Percentiles rank a stretch among this genome's conserved stretches.
phyloP scores from a whole-genome alignment of 768 basidiomycete species.

The Pleurotus platypus region DNA sequence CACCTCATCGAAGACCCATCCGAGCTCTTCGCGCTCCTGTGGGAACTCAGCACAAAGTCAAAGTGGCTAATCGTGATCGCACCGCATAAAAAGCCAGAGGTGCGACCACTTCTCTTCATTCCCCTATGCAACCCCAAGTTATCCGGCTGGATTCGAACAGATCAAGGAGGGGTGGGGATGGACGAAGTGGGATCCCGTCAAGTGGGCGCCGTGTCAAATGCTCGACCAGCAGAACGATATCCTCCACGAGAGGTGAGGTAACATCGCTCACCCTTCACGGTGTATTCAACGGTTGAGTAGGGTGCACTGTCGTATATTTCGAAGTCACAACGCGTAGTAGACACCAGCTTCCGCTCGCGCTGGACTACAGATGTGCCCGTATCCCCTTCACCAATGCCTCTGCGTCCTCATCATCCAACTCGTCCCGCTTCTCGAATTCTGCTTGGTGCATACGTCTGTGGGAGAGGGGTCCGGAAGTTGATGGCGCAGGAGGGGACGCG shows the following conservation, averaged over 20 bases:
- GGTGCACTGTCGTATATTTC: conserved; percentile 32
- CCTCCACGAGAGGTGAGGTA: conserved; percentile 40
- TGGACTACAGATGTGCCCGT: conserved; percentile 32
- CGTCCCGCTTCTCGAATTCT: conserved; percentile 55
- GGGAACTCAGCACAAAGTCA: conserved; percentile 58
- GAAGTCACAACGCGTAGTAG: conserved; percentile 31
- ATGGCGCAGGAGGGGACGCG: conserved; percentile 11
- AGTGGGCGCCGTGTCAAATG: conserved; percentile 41
- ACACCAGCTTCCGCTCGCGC: background rate
- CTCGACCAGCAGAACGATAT: conserved; percentile 39
- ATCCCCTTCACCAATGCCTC: conserved; percentile 40
- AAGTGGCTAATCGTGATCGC: conserved; percentile 67
- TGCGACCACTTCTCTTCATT: conserved; percentile 17
- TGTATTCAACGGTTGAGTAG: background rate
- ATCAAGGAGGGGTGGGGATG: conserved; percentile 69
- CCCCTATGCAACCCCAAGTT: background rate
- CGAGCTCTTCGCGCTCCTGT: conserved; percentile 60
- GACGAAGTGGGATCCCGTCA: conserved; percentile 54
- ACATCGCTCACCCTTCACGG: background rate
- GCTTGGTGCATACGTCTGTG: conserved; percentile 53
- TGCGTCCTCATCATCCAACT: conserved; percentile 61
- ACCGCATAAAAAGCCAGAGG: conserved; percentile 77
- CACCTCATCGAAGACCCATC: conserved; percentile 63
- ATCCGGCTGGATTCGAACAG: conserved; percentile 22
- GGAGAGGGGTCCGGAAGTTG: conserved; percentile 27